Conservation (phyloP, 768 basidiomycete species). For the Leccinum variicolor region DNA sequence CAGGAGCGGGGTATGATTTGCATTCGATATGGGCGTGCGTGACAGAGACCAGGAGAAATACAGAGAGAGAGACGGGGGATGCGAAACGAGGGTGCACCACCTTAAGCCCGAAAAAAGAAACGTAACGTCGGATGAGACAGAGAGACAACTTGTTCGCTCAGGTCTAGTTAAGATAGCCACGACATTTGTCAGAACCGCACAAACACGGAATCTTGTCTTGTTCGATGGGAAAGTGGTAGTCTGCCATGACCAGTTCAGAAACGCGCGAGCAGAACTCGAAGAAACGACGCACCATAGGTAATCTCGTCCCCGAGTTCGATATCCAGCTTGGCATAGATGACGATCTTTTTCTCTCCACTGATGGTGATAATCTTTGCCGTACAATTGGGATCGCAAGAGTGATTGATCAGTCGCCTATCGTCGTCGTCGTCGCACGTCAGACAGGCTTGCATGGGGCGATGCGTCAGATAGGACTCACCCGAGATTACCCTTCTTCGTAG, state of each 20-base stretch:
- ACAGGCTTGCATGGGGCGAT: constrained; percentile 5
- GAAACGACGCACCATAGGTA: constrained; percentile 76
- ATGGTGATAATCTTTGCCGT: constrained; percentile 90
- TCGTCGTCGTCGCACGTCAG: constrained; percentile 5
- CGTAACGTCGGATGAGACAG: neutral
- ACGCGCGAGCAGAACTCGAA: neutral
- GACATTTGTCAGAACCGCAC: constrained; percentile 87
- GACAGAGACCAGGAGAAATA: constrained; percentile 2
- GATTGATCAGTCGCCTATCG: constrained; percentile 91
- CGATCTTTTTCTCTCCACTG: constrained; percentile 94
- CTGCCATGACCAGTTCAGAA: constrained; percentile 35
- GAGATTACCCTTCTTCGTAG: constrained; percentile 98
- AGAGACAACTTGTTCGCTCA: neutral
- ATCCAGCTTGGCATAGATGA: constrained; percentile 96
- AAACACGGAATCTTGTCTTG: constrained; percentile 96
- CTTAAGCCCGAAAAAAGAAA: neutral
- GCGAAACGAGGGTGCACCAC: neutral
- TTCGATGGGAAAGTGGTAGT: constrained; percentile 99
- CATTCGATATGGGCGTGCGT: constrained; percentile 9
- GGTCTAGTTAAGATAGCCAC: constrained; percentile 90
- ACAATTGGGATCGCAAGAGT: constrained; percentile 95
- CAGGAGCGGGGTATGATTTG: constrained; percentile 21
- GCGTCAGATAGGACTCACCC: constrained; percentile 55
- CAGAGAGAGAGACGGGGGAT: neutral
- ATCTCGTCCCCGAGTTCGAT: constrained; percentile 98